Evolutionary conservation across 108 stramenopile species (phyloP), one percentile per base, ranked within the genome.

Genomic region (Cyclotella baltica): DNA sequence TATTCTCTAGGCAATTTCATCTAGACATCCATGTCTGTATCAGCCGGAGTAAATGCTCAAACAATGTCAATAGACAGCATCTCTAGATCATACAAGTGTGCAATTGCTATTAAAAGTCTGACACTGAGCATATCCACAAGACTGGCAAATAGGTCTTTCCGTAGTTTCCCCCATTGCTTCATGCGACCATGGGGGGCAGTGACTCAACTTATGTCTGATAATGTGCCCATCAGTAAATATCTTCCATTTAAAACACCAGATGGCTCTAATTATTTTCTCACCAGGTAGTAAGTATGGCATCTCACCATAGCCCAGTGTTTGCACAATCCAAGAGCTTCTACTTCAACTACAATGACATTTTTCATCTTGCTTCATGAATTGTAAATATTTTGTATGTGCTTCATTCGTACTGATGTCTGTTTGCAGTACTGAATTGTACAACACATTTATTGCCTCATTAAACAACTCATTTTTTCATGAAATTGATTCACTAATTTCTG

Each of bases 91-190:
- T 61, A 47, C 2, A 76, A 38, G 6, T 78, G 69, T 4, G 59
- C 40, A 11, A 77, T 53, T 0, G 62, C 37, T 1, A 77, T 31
- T 1, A 77, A 8, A 2, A 77, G 31, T 15, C 61, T 46, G 6
- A 77, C 77, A 29, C 50, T 64, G 3, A 69, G 35, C 82, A 73
- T 76, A 19, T 61, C 62, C 0, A 81, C 80, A n/a, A n/a, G 0
- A 81, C 84, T 23, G 78, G 85, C 4, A 80, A 34, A 67, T 79
- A 86, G 1, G 88, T 86, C 55, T 88, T 83, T 56, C 61, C 78
- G 59, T 77, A 87, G 72, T 89, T 78, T 80, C 16, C 80, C 73
- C 73, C 73, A 75, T 38, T 75, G 52, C 47, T 81, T 73, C 59
- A 61, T 61, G 16, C 59, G 5, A 0, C 59, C 59, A 15, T 61